A percentile compares a stretch with the other conserved stretches of the same genome.
Evolutionary conservation across 345 rosid species (phyloP).

Genomic region (Populus deltoides): DNA sequence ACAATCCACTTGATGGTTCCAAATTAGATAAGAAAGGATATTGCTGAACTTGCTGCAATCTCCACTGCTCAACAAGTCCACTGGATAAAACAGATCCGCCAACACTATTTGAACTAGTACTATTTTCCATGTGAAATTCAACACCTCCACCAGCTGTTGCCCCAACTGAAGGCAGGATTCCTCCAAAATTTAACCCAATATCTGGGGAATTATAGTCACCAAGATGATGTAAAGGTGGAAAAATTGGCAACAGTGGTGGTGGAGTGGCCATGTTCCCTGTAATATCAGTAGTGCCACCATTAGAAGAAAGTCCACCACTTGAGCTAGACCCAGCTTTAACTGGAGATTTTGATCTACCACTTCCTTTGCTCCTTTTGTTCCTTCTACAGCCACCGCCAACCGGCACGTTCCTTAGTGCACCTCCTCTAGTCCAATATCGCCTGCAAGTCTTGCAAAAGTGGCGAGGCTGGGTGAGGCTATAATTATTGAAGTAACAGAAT

Average conservation of each 20-base stretch:
- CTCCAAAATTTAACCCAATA: conserved; percentile 37
- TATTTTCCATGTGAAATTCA: conserved; percentile 34
- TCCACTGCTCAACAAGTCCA: conserved; percentile 46
- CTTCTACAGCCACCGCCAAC: conserved; percentile 70
- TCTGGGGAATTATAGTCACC: conserved; percentile 26
- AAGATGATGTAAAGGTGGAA: conserved; percentile 44
- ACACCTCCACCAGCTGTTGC: conserved; percentile 3
- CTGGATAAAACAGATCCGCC: conserved; percentile 26
- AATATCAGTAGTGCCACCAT: conserved; percentile 25
- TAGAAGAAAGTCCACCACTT: conserved; percentile 32
- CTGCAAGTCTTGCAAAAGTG: conserved; percentile 77
- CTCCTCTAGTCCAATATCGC: conserved; percentile 77
- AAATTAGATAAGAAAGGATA: conserved; percentile 39
- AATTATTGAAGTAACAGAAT: conserved; percentile 76
- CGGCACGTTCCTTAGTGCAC: conserved; percentile 70
- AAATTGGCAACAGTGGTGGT: conserved; percentile 33
- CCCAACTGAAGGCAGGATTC: conserved; percentile 19
- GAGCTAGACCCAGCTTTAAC: conserved; percentile 25
- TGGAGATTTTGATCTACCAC: conserved; percentile 54
- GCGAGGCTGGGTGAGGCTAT: conserved; percentile 74
- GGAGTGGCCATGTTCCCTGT: conserved; percentile 26
- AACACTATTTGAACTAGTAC: conserved; percentile 11
- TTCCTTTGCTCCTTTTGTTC: conserved; percentile 53
- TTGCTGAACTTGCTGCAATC: conserved; percentile 32
- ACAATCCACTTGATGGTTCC: conserved; percentile 29